These are phyloP conservation scores for Adansonia gregorii DNA, from an alignment of 441 rosid genomes.

Conservation along the genomic window DNA sequence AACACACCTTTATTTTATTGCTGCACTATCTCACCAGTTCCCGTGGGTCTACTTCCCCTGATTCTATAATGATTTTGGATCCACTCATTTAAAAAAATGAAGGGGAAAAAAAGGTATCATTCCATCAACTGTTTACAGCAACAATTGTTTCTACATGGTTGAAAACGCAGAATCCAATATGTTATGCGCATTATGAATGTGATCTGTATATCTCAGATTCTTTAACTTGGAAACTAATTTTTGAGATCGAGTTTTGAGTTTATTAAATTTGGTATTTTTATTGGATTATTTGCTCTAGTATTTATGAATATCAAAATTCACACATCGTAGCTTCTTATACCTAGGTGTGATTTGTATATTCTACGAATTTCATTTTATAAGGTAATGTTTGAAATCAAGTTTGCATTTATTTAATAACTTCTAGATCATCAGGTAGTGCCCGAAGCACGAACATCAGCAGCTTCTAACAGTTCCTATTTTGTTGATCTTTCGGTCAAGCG, in stretches of 20 bases:
- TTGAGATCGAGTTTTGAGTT: background rate
- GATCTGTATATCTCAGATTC: too few species aligned
- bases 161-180: background rate
- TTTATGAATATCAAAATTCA: too few species aligned
- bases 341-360: too few species aligned
- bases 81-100: conserved; percentile 1
- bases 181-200: background rate
- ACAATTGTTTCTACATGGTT: background rate
- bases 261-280: too few species aligned
- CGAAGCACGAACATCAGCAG: background rate
- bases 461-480: background rate
- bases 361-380: too few species aligned
- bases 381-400: background rate
- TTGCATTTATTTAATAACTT: background rate
- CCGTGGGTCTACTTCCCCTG: background rate
- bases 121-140: conserved; percentile 1
- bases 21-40: conserved; percentile 15
- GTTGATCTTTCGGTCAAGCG: background rate
- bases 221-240: too few species aligned
- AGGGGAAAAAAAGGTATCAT: background rate
- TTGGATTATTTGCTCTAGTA: too few species aligned
- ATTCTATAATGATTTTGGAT: conserved; percentile 13
- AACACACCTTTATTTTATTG: background rate
- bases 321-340: too few species aligned
- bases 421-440: background rate